Evolutionary conservation across 352 stramenopile species (phyloP), one percentile per base, ranked within the genome.

Genomic region (Globisporangium sylvaticum): DNA sequence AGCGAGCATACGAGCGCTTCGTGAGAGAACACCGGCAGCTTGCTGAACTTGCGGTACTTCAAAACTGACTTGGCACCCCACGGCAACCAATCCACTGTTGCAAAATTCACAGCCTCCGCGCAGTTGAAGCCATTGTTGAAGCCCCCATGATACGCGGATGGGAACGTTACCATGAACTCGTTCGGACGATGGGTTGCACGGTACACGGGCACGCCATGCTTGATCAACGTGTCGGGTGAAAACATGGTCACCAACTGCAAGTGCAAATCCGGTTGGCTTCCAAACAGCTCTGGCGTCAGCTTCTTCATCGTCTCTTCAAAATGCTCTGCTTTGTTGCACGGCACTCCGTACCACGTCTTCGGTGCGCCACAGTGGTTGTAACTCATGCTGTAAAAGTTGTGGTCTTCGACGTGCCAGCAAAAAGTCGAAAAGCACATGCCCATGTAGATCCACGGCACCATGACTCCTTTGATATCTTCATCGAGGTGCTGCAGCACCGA

Each of bases 371-470:
- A 96, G 77, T 99, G 97, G 64, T 98, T 81, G 76, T 99, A 99
- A 73, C 98, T 99, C 73, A 99, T 99, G 62, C 89, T 98, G 68
- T 99, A 99, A 63, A 99, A 97, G 80, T 99, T 99, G 80, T 99
- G 98, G 75, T 99, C 98, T 77, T 99, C 98, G 37, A 98, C 98
- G 73, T 99, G 98, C 97, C 97, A 99, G 73, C 95, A 99, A 76
- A 99, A 99, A 1, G 97, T 98, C 5, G 94, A 98, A 68, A 99
- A 99, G 32, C 98, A 90, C 84, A 98, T 98, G 24, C 98, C 98
- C 71, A 99, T 96, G 78, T 99, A 99, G 62, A 99, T 85, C 98
- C 97, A 99, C n/a, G 98, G 98, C 22, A 99, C 90, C 84, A 99
- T 99, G 12, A 99, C 97, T 0, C 98, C 98, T 72, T 98, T 98